Evolutionary conservation across 2,329 filamentous ascomycete species (phyloP).

Genomic region (Fusarium fracticaudum): DNA sequence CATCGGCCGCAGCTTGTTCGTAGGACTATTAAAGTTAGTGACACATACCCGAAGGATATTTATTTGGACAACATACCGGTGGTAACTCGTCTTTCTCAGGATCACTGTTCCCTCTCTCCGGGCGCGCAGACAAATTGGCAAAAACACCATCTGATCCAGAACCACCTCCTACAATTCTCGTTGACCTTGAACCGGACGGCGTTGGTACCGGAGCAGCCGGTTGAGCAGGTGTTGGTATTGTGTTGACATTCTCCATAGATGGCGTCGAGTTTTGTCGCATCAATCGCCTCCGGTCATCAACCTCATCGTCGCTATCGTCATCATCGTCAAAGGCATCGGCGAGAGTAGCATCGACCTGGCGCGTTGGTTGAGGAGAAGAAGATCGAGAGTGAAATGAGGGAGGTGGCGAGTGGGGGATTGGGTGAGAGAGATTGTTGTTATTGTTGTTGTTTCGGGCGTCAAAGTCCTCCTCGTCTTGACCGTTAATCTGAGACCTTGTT

Average conservation of each 20-base stretch:
- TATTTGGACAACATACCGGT: conserved; percentile 71
- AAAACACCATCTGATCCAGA: conserved; percentile 94
- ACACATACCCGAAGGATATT: background rate
- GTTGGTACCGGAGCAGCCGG: conserved; percentile 26
- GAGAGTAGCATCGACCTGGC: conserved; percentile 77
- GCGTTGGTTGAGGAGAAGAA: conserved; percentile 62
- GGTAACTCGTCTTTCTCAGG: conserved; percentile 88
- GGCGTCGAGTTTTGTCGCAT: conserved; percentile 71
- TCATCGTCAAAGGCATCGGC: conserved; percentile 92
- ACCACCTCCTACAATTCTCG: conserved; percentile 72
- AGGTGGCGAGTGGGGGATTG: conserved; percentile 68
- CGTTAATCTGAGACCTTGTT: conserved; percentile 60
- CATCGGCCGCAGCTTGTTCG: conserved; percentile 96
- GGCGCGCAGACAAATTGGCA: conserved; percentile 92
- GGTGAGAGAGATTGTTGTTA: conserved; percentile 42
- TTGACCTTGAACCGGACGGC: conserved; percentile 53
- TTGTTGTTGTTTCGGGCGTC: conserved; percentile 40
- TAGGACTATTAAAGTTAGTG: conserved; percentile 75
- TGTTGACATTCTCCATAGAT: conserved; percentile 32
- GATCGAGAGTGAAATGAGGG: conserved; percentile 91
- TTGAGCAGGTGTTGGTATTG: conserved; percentile 22
- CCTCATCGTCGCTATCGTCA: conserved; percentile 75
- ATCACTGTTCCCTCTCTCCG: conserved; percentile 79
- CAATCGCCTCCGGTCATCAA: conserved; percentile 85
- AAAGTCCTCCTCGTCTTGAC: conserved; percentile 65